Evolutionary conservation across 306 rosid genomes (phyloP), one percentile per base, ranked within the genome.

Genomic region (Senna siamea): DNA sequence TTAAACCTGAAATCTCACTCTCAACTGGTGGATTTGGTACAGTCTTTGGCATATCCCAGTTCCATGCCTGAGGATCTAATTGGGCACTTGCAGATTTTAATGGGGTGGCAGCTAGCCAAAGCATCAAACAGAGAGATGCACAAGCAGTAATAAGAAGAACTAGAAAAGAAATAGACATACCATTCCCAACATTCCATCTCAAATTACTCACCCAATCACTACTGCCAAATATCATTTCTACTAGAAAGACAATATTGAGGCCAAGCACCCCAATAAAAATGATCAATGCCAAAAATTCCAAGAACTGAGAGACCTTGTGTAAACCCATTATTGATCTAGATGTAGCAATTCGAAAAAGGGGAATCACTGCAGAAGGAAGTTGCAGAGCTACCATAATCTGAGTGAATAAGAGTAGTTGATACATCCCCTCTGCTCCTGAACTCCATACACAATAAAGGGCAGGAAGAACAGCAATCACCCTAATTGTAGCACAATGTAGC

Each of bases 361-460:
- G 98, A 76, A 93, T 91, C 79, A 91, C 89, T 28, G 91, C 85
- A 58, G 98, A 86, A 41, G 98, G 98, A 76, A 93, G 92, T 78
- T 89, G 87, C 75, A 91, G 56, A 54, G 97, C 98, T 70, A 84
- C 90, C 81, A 88, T 69, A 75, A 89, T 90, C 78, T 93, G 98
- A 69, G 96, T 83, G 85, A 83, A 85, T 69, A 93, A 77, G 48
- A 93, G 94, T 69, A 93, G 82, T 50, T 91, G 93, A 84, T 87
- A 91, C 89, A 89, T 84, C 80, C 97, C 98, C 77, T 93, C 98
- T 48, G 96, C 91, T 70, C 98, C 98, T 13, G 91, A 84, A 83
- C 85, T 88, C 97, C 97, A 93, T 22, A 86, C 97, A 70, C 92
- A 93, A 63, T 84, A 91, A 52, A 93, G 85, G 51, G 98, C 97